phyloP scores from a whole-genome alignment of 768 basidiomycete species.

The Leccinum arenicola region DNA sequence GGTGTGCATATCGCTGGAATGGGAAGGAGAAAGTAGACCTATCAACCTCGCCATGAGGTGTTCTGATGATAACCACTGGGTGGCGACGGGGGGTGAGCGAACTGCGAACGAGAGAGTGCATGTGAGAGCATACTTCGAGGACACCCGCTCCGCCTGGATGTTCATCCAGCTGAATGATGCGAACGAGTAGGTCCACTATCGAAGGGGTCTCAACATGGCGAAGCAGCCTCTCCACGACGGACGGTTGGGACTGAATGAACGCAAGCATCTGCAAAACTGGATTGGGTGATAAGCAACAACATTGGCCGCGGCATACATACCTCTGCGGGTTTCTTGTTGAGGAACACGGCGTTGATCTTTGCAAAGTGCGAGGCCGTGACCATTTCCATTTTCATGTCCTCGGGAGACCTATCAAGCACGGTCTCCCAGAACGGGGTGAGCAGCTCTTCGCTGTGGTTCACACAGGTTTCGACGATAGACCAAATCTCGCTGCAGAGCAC shows the following conservation, averaged over 20 bases:
- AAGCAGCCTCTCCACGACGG: slow-evolving; percentile 78
- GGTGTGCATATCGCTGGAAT: slow-evolving; percentile 74
- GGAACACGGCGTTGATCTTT: slow-evolving; percentile 87
- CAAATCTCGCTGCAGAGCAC: slow-evolving; percentile 95
- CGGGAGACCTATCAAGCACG: slow-evolving; percentile 72
- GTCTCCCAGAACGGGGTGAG: slow-evolving; percentile 91
- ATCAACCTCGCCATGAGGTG: slow-evolving; percentile 79
- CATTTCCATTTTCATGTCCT: slow-evolving; percentile 85
- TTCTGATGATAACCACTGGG: slow-evolving; percentile 85
- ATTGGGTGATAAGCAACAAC: slow-evolving; percentile 19
- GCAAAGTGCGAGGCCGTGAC: slow-evolving; percentile 90
- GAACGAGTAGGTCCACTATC: slow-evolving; percentile 86
- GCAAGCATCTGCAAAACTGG: slow-evolving; percentile 70
- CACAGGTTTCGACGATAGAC: slow-evolving; percentile 88
- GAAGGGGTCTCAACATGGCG: slow-evolving; percentile 86
- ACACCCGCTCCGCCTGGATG: slow-evolving; percentile 77
- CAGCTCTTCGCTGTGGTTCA: slow-evolving; percentile 66
- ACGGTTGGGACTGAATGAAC: slow-evolving; percentile 83
- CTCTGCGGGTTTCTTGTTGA: slow-evolving; percentile 87
- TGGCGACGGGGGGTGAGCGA: slow-evolving; percentile 27
- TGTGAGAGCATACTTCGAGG: slow-evolving; percentile 69
- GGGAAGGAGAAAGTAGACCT: slow-evolving; percentile 74
- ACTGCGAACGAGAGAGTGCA: slow-evolving; percentile 27
- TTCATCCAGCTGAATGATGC: slow-evolving; percentile 89
- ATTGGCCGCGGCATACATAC: slow-evolving; percentile 55